phyloP scores from a whole-genome alignment of 108 stramenopile genomes.

The Thalassiosira profunda region DNA sequence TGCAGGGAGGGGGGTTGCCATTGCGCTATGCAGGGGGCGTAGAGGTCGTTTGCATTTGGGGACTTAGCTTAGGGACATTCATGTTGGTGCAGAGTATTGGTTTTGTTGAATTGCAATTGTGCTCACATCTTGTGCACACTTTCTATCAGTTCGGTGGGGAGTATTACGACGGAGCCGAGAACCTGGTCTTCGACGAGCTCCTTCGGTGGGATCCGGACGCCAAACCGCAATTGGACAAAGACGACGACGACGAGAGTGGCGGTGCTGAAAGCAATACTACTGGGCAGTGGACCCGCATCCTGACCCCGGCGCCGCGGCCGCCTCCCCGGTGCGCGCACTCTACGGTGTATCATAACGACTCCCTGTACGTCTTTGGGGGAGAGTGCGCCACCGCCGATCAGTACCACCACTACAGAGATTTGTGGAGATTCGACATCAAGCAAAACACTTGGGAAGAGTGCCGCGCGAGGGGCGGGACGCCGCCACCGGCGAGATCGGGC shows the following conservation, averaged over 20 bases:
- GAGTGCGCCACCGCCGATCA: constrained; percentile 92
- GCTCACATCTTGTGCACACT: not conserved
- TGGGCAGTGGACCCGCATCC: constrained; percentile 77
- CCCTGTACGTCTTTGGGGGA: constrained; percentile 96
- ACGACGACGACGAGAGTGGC: constrained; percentile 14
- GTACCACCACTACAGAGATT: constrained; percentile 96
- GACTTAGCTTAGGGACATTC: too few relatives aligned
- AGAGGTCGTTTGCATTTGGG: too few relatives aligned
- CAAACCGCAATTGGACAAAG: constrained; percentile 1
- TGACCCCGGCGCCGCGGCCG: constrained; percentile 75
- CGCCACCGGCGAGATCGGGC: constrained; percentile 87
- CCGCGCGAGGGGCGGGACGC: constrained; percentile 57
- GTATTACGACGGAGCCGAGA: constrained; percentile 95
- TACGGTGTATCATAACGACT: constrained; percentile 86
- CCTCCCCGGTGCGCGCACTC: constrained; percentile 96
- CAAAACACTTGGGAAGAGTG: constrained; percentile 89
- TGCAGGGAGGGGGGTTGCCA: too few relatives aligned
- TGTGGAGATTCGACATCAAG: constrained; percentile 92
- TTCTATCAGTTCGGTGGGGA: constrained; percentile 96
- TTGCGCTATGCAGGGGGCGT: too few relatives aligned
- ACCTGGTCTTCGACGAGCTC: constrained; percentile 92
- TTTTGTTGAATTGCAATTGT: too few relatives aligned
- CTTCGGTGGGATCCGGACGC: constrained; percentile 72
- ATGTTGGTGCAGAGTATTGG: too few relatives aligned
- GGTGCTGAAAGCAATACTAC: constrained; percentile 36